Conservation (phyloP, 345 rosid species). For the Gossypium raimondii region DNA sequence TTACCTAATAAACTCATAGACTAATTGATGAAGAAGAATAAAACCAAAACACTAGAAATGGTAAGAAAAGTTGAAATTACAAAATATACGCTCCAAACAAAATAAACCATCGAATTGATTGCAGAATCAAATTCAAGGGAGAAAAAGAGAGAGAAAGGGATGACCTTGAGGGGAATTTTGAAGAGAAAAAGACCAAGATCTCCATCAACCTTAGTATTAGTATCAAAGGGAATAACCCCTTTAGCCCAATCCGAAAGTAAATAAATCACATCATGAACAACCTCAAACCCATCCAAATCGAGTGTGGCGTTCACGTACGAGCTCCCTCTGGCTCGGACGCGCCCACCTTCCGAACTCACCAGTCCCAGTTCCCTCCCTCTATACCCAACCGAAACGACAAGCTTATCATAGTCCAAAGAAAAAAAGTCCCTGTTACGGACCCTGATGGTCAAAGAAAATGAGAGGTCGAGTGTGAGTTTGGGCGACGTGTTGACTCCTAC, state of each 20-base stretch:
- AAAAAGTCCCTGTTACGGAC: slow-evolving; percentile 63
- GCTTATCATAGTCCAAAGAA: slow-evolving; percentile 56
- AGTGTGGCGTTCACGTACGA: slow-evolving; percentile 70
- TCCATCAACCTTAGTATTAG: slow-evolving; percentile 52
- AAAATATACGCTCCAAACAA: not conserved
- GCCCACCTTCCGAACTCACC: slow-evolving; percentile 52
- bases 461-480: slow-evolving; percentile 54
- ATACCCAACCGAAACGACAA: slow-evolving; percentile 66
- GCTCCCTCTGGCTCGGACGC: slow-evolving; percentile 53
- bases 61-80: not conserved
- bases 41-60: not conserved
- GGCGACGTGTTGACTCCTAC: slow-evolving; percentile 44
- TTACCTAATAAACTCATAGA: not conserved
- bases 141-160: not conserved
- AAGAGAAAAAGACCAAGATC: slow-evolving; percentile 54
- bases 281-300: slow-evolving; percentile 66
- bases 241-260: slow-evolving; percentile 64
- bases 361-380: slow-evolving; percentile 73
- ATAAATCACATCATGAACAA: slow-evolving; percentile 66
- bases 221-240: slow-evolving; percentile 70
- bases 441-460: slow-evolving; percentile 55
- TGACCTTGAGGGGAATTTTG: slow-evolving; percentile 62
- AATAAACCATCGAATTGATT: not conserved
- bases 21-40: not conserved
- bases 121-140: not conserved